Evolutionary conservation across 192 early-diverging fungal genomes (phyloP).

Genomic region (Podila minutissima): DNA sequence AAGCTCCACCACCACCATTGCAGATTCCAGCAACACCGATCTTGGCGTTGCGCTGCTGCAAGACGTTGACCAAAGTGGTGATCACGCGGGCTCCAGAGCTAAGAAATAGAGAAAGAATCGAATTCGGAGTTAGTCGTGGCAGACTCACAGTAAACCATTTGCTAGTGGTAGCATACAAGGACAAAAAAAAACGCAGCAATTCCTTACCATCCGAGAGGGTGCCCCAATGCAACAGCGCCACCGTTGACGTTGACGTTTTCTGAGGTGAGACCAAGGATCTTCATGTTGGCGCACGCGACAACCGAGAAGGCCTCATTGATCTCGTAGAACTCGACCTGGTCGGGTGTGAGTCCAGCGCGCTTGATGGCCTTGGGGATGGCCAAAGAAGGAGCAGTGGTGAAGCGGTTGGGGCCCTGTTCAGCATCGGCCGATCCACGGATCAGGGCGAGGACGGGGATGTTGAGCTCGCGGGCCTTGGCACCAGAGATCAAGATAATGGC

Average conservation of each 20-base stretch:
- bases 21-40: slow-evolving; percentile 94
- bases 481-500: slow-evolving; percentile 80
- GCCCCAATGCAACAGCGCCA: slow-evolving; percentile 96
- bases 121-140: background rate
- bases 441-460: slow-evolving; percentile 61
- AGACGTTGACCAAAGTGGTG: slow-evolving; percentile 78
- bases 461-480: slow-evolving; percentile 62
- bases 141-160: background rate
- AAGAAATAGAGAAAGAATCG: background rate
- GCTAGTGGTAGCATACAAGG: background rate
- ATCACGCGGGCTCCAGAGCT: slow-evolving; percentile 90
- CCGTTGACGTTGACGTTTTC: slow-evolving; percentile 95
- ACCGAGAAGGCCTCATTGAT: slow-evolving; percentile 89
- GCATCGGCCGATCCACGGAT: slow-evolving; percentile 79
- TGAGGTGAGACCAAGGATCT: slow-evolving; percentile 74
- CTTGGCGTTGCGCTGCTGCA: slow-evolving; percentile 78
- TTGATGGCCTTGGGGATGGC: slow-evolving; percentile 84
- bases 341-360: slow-evolving; percentile 65
- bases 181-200: background rate
- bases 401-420: slow-evolving; percentile 70
- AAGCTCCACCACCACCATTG: slow-evolving; percentile 96
- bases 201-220: slow-evolving; percentile 90
- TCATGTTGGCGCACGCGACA: slow-evolving; percentile 85
- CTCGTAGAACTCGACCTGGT: slow-evolving; percentile 81
- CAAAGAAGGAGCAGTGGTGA: slow-evolving; percentile 78